Base-by-base conservation (phyloP, 1,139 yeast species). In the Chernovozyma sophiae-reginae region DNA sequence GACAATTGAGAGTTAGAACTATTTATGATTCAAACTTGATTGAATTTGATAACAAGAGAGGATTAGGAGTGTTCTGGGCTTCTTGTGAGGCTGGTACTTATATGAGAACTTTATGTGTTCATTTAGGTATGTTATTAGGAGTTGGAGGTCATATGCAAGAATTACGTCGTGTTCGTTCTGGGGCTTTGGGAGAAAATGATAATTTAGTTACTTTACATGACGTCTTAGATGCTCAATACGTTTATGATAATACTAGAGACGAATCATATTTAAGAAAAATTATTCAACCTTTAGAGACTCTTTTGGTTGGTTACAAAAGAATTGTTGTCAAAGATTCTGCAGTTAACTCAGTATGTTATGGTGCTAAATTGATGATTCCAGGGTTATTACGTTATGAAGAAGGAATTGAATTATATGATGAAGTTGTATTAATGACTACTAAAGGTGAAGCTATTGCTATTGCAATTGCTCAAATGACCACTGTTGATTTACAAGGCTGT, bases 71-170 rank as follows among this genome's bases (percentile, higher is more conserved):
- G 28, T 92, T 92, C 74, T 92, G 98, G 98, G 97, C 97, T 43
- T 85, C 95, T 33, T 92, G 98, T 78, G 98, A 92, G 74, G 98
- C 98, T 44, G 98, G 98, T 68, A 92, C 98, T 46, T 92, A 92
- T 71, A 92, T 92, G 96, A 86, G 98, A 79, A 92, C 98, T 38
- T 74, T 92, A 55, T 92, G 98, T 81, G 98, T 92, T 44, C 98
- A 92, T 66, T 74, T 92, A 58, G 98, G 98, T 72, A 90, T 92
- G 96, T 75, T 92, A 44, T 76, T 92, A 51, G 97, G 97, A 54
- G 97, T 89, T 53, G 98, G 98, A 63, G 98, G 97, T 52, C 98
- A 92, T 70, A 92, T 92, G 98, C 98, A 92, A 77, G 98, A 92
- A 70, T 82, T 92, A 56, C 89, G 98, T 72, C 90, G 98, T 76